Evolutionary conservation across 2,329 filamentous ascomycete genomes (phyloP), one percentile per base, ranked within the genome.

Genomic region (Verticillium nonalfalfae): DNA sequence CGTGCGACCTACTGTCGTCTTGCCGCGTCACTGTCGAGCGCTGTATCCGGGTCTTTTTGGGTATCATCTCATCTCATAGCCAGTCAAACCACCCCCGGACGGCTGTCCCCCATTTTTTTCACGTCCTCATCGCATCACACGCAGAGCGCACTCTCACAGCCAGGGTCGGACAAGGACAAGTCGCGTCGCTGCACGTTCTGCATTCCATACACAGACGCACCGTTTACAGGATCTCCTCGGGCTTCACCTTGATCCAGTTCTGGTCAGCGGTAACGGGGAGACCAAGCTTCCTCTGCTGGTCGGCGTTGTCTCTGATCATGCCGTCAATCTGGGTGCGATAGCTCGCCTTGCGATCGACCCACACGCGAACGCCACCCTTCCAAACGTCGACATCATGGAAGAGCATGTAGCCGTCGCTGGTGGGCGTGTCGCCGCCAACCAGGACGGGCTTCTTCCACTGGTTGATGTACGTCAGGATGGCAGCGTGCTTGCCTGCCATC

Each of bases 401-500:
- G 14, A 74, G 68, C 77, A 79, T 79, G 10, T 75, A 75, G 0
- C 75, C 76, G 57, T 79, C 77, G 63, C 76, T 79, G 10, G 67
- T 69, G 0, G 77, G 77, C 0, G 77, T 78, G 60, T 79, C 77
- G n/a, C 77, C 77, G 1, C 61, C 77, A 13, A 71, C 77, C 1
- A 79, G 68, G 5, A 79, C 66, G 1, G 77, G 77, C 62, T 69
- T 71, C 67, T 75, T 78, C 77, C 77, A 79, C 62, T 74, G 66
- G 59, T 78, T 73, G 18, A 79, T 77, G 64, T 76, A 78, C 1
- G 73, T 72, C 18, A 76, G 70, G 52, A 79, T 76, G 1, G 75
- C 77, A 0, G 76, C 76, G 71, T 74, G 77, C 59, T 79, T 79
- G 62, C 77, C 77, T 0, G 73, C 64, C 68, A 75, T 78, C 77